A percentile compares a stretch with the other conserved stretches of the same genome.
phyloP scores from a whole-genome alignment of 2,329 filamentous ascomycete genomes.

The Phyllachora maydis region DNA sequence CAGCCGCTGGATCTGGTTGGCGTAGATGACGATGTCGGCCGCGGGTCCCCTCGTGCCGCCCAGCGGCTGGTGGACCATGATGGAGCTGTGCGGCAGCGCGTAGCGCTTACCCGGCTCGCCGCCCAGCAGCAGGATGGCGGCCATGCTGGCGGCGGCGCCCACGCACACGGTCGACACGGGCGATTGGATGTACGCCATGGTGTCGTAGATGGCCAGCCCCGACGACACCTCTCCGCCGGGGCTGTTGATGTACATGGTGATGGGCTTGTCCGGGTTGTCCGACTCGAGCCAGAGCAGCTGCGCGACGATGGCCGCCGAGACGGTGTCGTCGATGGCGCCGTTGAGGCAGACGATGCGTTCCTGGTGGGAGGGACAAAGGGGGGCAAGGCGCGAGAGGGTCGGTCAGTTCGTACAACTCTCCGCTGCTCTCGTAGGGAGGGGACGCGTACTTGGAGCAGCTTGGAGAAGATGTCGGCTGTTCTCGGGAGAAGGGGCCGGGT shows the following conservation, averaged over 20 bases:
- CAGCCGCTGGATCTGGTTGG: slow-evolving; percentile 83
- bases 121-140: slow-evolving; percentile 68
- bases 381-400: neutral
- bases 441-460: slow-evolving; percentile 48
- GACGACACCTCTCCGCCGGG: slow-evolving; percentile 86
- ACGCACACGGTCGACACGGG: slow-evolving; percentile 91
- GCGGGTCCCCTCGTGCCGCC: slow-evolving; percentile 48
- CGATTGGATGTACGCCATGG: slow-evolving; percentile 89
- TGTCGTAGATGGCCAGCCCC: slow-evolving; percentile 85
- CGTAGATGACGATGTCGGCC: slow-evolving; percentile 85
- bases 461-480: slow-evolving; percentile 63
- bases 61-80: slow-evolving; percentile 94
- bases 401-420: no score
- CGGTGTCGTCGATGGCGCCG: slow-evolving; percentile 71
- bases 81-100: slow-evolving; percentile 76
- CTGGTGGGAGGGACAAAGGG: slow-evolving; percentile 14
- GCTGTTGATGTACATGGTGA: slow-evolving; percentile 95
- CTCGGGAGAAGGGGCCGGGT: neutral
- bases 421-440: no score
- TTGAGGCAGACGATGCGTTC: slow-evolving; percentile 92
- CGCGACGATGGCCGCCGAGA: slow-evolving; percentile 85
- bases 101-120: slow-evolving; percentile 71
- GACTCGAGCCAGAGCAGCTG: slow-evolving; percentile 97
- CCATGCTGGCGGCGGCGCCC: slow-evolving; percentile 90
- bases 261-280: slow-evolving; percentile 83